Percentiles rank a stretch among this genome's conserved stretches.
phyloP scores from a whole-genome alignment of 257 asterid species.

The Ophiorrhiza pumila region DNA sequence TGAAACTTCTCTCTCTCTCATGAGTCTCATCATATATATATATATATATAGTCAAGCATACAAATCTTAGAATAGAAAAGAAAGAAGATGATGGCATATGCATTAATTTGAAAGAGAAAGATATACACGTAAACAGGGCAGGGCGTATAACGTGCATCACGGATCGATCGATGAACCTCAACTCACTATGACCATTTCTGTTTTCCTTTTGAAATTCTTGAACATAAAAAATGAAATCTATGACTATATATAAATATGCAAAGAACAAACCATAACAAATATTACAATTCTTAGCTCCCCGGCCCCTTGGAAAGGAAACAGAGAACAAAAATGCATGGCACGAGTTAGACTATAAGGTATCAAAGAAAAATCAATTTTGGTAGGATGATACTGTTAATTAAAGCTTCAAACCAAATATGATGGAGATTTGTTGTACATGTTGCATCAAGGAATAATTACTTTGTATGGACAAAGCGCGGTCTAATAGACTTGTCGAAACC shows the following conservation, averaged over 20 bases:
- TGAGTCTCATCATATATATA: too few relatives aligned
- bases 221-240: neutral
- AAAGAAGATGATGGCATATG: neutral
- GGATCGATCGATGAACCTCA: neutral
- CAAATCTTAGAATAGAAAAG: neutral
- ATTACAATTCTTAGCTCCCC: too few relatives aligned
- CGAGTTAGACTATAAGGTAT: neutral
- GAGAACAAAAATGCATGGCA: neutral
- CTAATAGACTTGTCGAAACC: neutral
- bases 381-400: neutral
- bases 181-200: neutral
- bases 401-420: too few relatives aligned
- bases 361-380: neutral
- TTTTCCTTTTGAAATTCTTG: neutral
- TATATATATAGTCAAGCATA: conserved; percentile 12
- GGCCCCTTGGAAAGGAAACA: neutral
- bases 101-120: conserved; percentile 1
- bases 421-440: neutral
- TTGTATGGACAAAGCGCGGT: neutral
- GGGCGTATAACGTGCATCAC: conserved; percentile 17
- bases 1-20: conserved; percentile 10
- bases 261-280: neutral
- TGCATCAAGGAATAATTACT: neutral
- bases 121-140: neutral
- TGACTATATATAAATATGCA: neutral